Evolutionary conservation across 345 rosid species (phyloP), one percentile per base, ranked within the genome.

Genomic region (Microthlaspi erraticum): DNA sequence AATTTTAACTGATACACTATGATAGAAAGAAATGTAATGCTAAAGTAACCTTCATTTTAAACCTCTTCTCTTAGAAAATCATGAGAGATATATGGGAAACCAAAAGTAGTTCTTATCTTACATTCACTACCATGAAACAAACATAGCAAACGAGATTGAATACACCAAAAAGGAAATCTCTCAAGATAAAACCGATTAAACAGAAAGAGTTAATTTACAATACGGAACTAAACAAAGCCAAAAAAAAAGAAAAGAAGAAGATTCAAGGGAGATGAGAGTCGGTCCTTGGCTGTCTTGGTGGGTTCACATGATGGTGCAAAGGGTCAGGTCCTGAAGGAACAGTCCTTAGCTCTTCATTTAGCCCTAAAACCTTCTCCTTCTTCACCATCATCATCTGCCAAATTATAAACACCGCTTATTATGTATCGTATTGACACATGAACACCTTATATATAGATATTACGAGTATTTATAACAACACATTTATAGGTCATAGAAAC

Each of bases 281-380:
- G 51, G 65, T 75, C 29, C 75, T 64, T 33, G 94, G 94, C 57
- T 88, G 77, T 77, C 81, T 85, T 41, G 95, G 95, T 72, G 70
- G 70, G 20, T 76, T 83, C 10, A 86, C 86, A 68, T 91, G 84
- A 69, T 91, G 97, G 77, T 91, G 95, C 68, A 91, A 72, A 33
- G 97, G 97, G 64, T 91, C 92, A 46, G 95, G 95, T 37, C 97
- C 97, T 9, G 91, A 78, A 20, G 95, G 97, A 72, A 73, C 89
- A n/a, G 76, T 57, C 81, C 92, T 85, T 16, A 91, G 36, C 79
- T 83, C 90, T 68, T 51, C 69, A 55, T 43, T 4, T 52, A 61
- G n/a, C 44, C 60, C 50, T 48, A 56, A 10, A 7, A 36, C 66
- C 4, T 55, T 57, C 4, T 23, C 63, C 70, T 29, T 33, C 20